Evolutionary conservation across 2,329 filamentous ascomycete species (phyloP), one percentile per base, ranked within the genome.

Genomic region (Penicillium thymicola): DNA sequence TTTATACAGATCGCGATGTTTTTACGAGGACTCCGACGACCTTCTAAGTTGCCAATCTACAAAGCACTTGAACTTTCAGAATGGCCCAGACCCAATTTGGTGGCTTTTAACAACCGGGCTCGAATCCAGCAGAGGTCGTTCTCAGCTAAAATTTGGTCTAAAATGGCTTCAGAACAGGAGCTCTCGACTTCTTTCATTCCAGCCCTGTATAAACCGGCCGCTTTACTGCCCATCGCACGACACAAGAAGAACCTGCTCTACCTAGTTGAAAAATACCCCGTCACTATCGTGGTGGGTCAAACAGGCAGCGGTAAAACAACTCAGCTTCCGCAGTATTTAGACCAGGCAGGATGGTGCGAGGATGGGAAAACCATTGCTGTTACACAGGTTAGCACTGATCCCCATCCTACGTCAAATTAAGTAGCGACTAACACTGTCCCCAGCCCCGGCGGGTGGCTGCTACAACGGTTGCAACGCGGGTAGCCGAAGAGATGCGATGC

Each of bases 261-360:
- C 74, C 82, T 92, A 14, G 84, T 97, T 57, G 93, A 97, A 72
- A 92, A 85, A 8, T 85, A 85, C 61, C 88, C 89, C 0, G 88
- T 97, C 55, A 93, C 90, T 0, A 90, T 97, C 49, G 85, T 97
- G 13, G 86, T 97, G 53, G 94, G 93, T 9, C 92, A 97, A 70
- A 97, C 94, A 1, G 94, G 94, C 4, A 96, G 90, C 25, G 92
- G 93, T 41, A 97, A 97, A 76, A 96, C 92, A 1, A 97, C 94
- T 0, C 94, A 97, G 71, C 88, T 97, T 42, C 94, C 94, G 1
- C 93, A 97, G 66, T 97, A 89, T 67, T 82, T 97, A 13, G 87
- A 96, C 56, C 82, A 89, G 65, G 90, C 89, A 67, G 93, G 93
- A 74, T 97, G 93, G 92, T 93, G 90, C 70, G 81, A 82, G 28